These are phyloP conservation scores for Tricholoma sp. DNA, from an alignment of 768 basidiomycete genomes.

Conservation along the genomic window DNA sequence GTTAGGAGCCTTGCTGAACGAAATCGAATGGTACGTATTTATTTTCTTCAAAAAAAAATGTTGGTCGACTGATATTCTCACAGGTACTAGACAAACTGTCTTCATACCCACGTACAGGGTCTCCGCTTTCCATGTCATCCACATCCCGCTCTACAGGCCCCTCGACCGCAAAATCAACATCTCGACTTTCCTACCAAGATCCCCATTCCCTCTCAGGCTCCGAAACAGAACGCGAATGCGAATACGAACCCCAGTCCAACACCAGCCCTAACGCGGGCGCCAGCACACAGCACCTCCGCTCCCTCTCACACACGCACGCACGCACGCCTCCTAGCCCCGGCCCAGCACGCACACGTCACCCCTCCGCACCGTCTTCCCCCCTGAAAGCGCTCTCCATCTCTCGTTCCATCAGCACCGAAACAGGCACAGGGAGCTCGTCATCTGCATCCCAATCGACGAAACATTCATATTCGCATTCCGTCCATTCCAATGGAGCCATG, in stretches of 20 bases:
- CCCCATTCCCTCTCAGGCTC: constrained; percentile 55
- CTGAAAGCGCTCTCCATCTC: constrained; percentile 10
- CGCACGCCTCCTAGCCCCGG: constrained; percentile 6
- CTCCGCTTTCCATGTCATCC: constrained; percentile 21
- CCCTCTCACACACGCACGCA: constrained; percentile 6
- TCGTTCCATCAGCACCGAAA: not conserved
- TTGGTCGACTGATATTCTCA: not conserved
- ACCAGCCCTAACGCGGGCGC: constrained; percentile 20
- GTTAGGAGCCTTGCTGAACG: constrained; percentile 67
- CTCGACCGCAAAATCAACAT: constrained; percentile 21
- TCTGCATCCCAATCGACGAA: too few relatives aligned
- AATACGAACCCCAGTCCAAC: constrained; percentile 23
- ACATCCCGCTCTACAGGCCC: constrained; percentile 41
- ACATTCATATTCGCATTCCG: too few relatives aligned
- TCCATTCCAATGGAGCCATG: not conserved
- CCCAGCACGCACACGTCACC: constrained; percentile 34
- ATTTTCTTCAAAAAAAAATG: constrained; percentile 3
- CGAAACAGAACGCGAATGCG: constrained; percentile 74
- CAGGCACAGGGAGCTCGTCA: not conserved
- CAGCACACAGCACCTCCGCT: constrained; percentile 16
- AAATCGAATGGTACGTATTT: constrained; percentile 60
- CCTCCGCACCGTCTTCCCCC: constrained; percentile 40
- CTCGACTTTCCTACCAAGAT: constrained; percentile 16
- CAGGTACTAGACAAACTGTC: constrained; percentile 70
- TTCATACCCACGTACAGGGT: constrained; percentile 45